Evolutionary conservation across 2,329 filamentous ascomycete species (phyloP).

Genomic region (Thermomyces lanuginosus): DNA sequence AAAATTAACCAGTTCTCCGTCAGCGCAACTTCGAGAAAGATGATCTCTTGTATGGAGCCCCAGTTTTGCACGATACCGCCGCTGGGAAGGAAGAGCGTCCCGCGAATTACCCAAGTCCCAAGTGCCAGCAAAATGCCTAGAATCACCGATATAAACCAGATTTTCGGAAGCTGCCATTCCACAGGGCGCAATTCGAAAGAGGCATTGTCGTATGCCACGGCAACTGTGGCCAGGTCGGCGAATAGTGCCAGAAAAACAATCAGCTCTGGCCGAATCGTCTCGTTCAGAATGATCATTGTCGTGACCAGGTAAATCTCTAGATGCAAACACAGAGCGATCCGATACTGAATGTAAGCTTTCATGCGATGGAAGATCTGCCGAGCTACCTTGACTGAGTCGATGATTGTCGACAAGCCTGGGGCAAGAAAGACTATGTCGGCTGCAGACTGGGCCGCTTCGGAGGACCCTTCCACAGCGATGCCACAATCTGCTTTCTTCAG

Average conservation of each 20-base stretch:
- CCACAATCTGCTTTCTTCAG: slow-evolving; percentile 60
- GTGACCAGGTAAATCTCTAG: slow-evolving; percentile 62
- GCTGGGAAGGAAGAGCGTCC: slow-evolving; percentile 49
- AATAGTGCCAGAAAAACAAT: slow-evolving; percentile 69
- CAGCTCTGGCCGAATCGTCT: slow-evolving; percentile 56
- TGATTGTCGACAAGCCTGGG: slow-evolving; percentile 54
- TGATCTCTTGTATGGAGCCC: slow-evolving; percentile 56
- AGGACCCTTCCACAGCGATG: slow-evolving; percentile 56
- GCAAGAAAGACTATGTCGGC: slow-evolving; percentile 61
- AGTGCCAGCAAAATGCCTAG: slow-evolving; percentile 53
- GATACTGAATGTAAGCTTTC: slow-evolving; percentile 65
- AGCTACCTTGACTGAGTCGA: slow-evolving; percentile 56
- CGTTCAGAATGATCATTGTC: slow-evolving; percentile 66
- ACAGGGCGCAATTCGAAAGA: slow-evolving; percentile 60
- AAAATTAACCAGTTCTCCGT: slow-evolving; percentile 96
- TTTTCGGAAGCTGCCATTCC: slow-evolving; percentile 70
- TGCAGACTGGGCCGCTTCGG: slow-evolving; percentile 56
- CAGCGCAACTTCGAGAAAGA: slow-evolving; percentile 80
- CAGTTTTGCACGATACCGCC: slow-evolving; percentile 62
- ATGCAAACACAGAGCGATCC: slow-evolving; percentile 58
- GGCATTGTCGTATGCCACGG: slow-evolving; percentile 71
- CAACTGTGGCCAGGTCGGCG: slow-evolving; percentile 64
- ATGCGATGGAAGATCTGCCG: slow-evolving; percentile 64
- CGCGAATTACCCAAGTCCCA: slow-evolving; percentile 59
- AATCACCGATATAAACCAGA: slow-evolving; percentile 49